Evolutionary conservation across 1,284 basidiomycete genomes (phyloP).

Genomic region (Sparassis latifolia): DNA sequence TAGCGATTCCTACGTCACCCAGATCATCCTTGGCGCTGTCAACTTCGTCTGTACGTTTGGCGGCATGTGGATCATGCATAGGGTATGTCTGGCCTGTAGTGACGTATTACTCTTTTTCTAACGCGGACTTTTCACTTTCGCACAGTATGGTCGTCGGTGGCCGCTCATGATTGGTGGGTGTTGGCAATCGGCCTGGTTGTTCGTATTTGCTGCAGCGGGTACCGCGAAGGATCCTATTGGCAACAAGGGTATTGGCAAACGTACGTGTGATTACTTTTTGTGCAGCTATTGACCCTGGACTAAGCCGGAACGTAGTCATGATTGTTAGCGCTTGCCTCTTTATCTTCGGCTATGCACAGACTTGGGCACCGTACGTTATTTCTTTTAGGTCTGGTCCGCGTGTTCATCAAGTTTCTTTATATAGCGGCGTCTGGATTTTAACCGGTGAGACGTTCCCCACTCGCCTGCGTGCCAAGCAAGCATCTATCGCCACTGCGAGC

Average conservation of each 20-base stretch:
- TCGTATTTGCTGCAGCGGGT: conserved; percentile 73
- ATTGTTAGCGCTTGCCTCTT: conserved; percentile 77
- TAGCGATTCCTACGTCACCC: conserved; percentile 60
- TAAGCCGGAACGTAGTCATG: conserved; percentile 41
- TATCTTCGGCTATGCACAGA: conserved; percentile 73
- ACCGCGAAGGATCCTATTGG: conserved; percentile 52
- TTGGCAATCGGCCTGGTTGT: conserved; percentile 74
- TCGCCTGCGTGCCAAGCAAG: conserved; percentile 71
- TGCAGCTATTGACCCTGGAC: background rate
- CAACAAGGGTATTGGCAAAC: conserved; percentile 45
- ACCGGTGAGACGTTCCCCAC: conserved; percentile 77
- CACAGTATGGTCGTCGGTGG: conserved; percentile 50
- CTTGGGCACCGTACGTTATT: conserved; percentile 53
- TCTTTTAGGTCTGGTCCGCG: background rate
- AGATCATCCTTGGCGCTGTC: conserved; percentile 67
- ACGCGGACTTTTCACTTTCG: background rate
- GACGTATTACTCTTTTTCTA: no score
- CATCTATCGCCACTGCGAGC: conserved; percentile 59
- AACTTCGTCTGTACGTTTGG: conserved; percentile 68
- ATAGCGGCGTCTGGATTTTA: conserved; percentile 63
- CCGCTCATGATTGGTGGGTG: conserved; percentile 65
- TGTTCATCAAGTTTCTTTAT: background rate
- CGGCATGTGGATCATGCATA: conserved; percentile 66
- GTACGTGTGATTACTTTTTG: conserved; percentile 25
- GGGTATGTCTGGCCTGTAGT: conserved; percentile 28